Evolutionary conservation across 495 filamentous ascomycete species (phyloP).

Genomic region (Margaritispora aquatica): DNA sequence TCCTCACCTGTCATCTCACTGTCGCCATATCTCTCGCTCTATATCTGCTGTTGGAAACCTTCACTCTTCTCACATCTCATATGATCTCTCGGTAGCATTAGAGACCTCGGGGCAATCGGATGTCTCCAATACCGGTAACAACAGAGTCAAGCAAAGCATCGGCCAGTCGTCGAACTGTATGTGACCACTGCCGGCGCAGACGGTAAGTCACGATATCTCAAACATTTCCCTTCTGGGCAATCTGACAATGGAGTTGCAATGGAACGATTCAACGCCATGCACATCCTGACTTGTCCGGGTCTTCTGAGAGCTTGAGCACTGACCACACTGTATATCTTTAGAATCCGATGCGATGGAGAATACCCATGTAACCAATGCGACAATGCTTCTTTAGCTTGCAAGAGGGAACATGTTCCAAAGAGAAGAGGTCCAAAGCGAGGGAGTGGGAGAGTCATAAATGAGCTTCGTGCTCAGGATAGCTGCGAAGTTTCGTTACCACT

Average conservation of each 20-base stretch:
- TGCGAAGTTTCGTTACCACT: neutral
- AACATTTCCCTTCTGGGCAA: neutral
- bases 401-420: conserved; percentile 31
- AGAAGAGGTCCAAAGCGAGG: conserved; percentile 31
- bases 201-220: conserved; percentile 17
- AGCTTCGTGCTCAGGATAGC: conserved; percentile 23
- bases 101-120: conserved; percentile 7
- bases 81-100: conserved; percentile 6
- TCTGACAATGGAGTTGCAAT: too few species aligned
- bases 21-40: conserved; percentile 27
- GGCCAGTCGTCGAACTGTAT: conserved; percentile 22
- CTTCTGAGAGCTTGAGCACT: conserved; percentile 12
- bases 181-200: conserved; percentile 29
- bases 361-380: conserved; percentile 30
- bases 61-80: neutral
- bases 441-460: conserved; percentile 30
- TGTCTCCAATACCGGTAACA: conserved; percentile 17
- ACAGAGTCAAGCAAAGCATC: conserved; percentile 14
- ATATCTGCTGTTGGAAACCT: conserved; percentile 7
- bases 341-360: conserved; percentile 29
- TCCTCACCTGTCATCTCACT: neutral
- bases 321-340: conserved; percentile 14
- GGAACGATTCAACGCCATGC: neutral
- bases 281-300: neutral
- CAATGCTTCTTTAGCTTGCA: conserved; percentile 26